Percentiles rank a stretch among this genome's conserved stretches.
Evolutionary conservation across 1,284 basidiomycete genomes (phyloP).

Genomic region (Schizophyllum commune): DNA sequence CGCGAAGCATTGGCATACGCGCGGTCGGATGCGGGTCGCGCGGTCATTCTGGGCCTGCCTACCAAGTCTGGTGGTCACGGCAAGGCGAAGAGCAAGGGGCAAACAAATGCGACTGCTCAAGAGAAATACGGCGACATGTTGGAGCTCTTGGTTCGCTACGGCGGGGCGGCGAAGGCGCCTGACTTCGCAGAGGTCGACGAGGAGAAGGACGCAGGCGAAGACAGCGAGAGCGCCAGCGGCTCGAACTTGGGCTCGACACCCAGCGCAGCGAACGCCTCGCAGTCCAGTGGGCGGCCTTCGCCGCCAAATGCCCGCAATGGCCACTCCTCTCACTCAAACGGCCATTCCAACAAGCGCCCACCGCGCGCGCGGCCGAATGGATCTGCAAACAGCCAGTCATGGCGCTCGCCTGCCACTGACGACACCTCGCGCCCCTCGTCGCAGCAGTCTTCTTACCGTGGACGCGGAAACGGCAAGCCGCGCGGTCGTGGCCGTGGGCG

Average conservation of each 20-base stretch:
- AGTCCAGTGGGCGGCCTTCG: background rate
- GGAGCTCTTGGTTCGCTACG: constrained; percentile 46
- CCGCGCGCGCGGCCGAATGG: background rate
- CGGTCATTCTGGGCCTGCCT: background rate
- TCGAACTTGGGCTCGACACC: too few relatives aligned
- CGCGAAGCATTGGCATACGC: constrained; percentile 31
- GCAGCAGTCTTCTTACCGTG: background rate
- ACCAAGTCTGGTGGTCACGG: too few relatives aligned
- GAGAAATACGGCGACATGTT: constrained; percentile 43
- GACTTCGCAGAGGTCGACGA: background rate
- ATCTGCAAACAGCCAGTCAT: constrained; percentile 11
- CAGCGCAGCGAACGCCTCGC: too few relatives aligned
- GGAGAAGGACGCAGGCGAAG: background rate
- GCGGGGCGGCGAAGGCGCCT: constrained; percentile 34
- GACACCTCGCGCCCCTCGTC: background rate
- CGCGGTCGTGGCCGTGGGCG: background rate
- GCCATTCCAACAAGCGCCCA: too few relatives aligned
- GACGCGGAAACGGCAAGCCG: background rate
- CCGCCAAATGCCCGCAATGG: too few relatives aligned
- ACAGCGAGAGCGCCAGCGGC: background rate
- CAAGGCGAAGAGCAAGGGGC: background rate
- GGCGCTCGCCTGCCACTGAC: constrained; percentile 4
- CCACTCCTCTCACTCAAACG: too few relatives aligned
- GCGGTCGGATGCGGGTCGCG: constrained; percentile 30
- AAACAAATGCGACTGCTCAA: background rate